Evolutionary conservation across 1,284 basidiomycete species (phyloP), one percentile per base, ranked within the genome.

Genomic region (Microstroma glucosiphilum): DNA sequence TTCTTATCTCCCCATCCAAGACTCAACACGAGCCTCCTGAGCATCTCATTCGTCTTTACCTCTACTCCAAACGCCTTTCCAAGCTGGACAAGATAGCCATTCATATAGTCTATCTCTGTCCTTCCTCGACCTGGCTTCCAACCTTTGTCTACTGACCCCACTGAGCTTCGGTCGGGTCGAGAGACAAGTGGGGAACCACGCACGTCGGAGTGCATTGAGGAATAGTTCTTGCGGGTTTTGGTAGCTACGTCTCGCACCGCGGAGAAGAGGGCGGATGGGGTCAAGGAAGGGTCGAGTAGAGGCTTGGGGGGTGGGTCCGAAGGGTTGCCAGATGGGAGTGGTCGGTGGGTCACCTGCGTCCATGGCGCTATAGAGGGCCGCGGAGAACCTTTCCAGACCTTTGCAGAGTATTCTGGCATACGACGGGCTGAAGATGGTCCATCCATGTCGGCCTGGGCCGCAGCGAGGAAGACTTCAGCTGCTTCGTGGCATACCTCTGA

Each of bases 401-500:
- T 19, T 2, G 4, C 17, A n/a, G 7, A 19, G 3, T 43, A 37
- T 25, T 8, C 23, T 15, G 21, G 41, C 42, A n/a, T 19, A 21
- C 53, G 6, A n/a, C 15, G 40, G 9, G 56, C 19, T 23, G 23
- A 48, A 21, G 13, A 25, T 19, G 54, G 21, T 49, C 40, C 9
- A 17, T 56, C 54, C 60, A 37, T n/a, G 17, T 40, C 40, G 48
- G 51, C 19, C 40, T n/a, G 15, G 13, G 49, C 41, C 40, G 26
- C 21, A 49, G 53, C 51, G 21, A 54, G 51, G 6, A 75, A 57
- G 37, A 75, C 71, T 62, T 66, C 66, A 9, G 67, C 64, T 12
- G 67, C 69, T 56, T 75, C 73, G 58, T 69, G 62, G 55, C 75
- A 75, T 13, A 74, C 63, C 19, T 59, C 63, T 63, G 66, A 69